These are phyloP conservation scores for Helenozyma rhizophorensis DNA, from an alignment of 805 yeast genomes.

Conservation along the genomic window DNA sequence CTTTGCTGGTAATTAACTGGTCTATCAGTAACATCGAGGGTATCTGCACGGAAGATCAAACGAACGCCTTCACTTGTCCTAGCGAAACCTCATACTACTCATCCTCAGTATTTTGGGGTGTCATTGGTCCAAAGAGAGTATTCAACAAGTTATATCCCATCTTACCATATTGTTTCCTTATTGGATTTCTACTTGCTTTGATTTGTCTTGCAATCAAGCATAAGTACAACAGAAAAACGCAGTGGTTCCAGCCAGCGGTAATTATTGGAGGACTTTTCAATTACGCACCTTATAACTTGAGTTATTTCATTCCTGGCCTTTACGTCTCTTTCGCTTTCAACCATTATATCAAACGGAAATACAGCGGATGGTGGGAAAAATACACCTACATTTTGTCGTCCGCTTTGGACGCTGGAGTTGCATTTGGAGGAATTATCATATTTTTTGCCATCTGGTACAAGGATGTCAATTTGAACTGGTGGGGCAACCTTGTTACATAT, in stretches of 20 bases:
- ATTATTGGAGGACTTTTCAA: constrained; percentile 8
- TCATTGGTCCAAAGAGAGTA: not conserved
- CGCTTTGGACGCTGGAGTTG: constrained; percentile 10
- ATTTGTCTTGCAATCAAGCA: not conserved
- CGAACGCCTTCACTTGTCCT: not conserved
- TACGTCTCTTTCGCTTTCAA: constrained; percentile 4
- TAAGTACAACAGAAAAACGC: not conserved
- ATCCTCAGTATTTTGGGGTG: not conserved
- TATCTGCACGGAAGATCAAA: not conserved
- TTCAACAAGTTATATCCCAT: constrained; percentile 16
- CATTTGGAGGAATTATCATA: constrained; percentile 6
- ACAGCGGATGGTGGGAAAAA: constrained; percentile 9
- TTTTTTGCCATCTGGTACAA: constrained; percentile 12
- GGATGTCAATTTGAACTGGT: constrained; percentile 9
- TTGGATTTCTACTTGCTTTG: constrained; percentile 2
- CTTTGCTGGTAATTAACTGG: not conserved
- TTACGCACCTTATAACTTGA: constrained; percentile 11
- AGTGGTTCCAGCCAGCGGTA: constrained; percentile 10
- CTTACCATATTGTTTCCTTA: constrained; percentile 27
- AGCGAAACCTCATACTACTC: not conserved
- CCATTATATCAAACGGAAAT: constrained; percentile 5
- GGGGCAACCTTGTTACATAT: constrained; percentile 19
- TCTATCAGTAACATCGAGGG: not conserved
- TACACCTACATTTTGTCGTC: constrained; percentile 11
- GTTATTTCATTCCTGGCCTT: constrained; percentile 11